Conservation (phyloP, 208 protist species). For the Vickermania ingenoplastis region DNA sequence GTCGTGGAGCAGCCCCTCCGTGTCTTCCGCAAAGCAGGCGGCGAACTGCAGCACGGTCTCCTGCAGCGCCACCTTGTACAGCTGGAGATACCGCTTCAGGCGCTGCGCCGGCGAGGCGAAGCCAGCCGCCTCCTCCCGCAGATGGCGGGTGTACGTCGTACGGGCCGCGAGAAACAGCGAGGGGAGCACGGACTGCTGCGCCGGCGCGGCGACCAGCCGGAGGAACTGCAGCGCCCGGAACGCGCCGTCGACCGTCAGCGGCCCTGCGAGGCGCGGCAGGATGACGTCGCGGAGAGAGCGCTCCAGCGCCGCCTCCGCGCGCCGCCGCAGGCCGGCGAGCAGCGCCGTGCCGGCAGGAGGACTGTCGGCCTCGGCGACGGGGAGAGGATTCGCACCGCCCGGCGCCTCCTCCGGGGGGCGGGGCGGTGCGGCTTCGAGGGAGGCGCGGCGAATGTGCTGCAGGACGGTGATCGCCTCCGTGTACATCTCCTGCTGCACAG, state of each 20-base stretch:
- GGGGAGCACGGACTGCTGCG: not conserved
- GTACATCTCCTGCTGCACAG: slow-evolving; percentile 65
- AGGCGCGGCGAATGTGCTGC: slow-evolving; percentile 44
- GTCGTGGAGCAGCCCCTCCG: slow-evolving; percentile 14
- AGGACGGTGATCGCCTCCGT: slow-evolving; percentile 66
- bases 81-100: slow-evolving; percentile 39
- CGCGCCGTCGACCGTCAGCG: slow-evolving; percentile 47
- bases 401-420: slow-evolving; percentile 21
- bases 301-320: slow-evolving; percentile 21
- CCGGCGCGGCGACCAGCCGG: slow-evolving; percentile 29
- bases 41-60: slow-evolving; percentile 69
- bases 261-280: slow-evolving; percentile 46
- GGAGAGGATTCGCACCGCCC: slow-evolving; percentile 10
- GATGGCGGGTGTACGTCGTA: slow-evolving; percentile 24
- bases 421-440: slow-evolving; percentile 20
- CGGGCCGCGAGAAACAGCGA: slow-evolving; percentile 46
- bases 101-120: slow-evolving; percentile 41
- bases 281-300: slow-evolving; percentile 27
- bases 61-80: slow-evolving; percentile 73
- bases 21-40: slow-evolving; percentile 52
- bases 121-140: slow-evolving; percentile 31
- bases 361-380: not conserved
- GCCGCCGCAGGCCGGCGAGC: slow-evolving; percentile 13
- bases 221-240: slow-evolving; percentile 62
- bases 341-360: no score